Base-by-base conservation (phyloP, 2,329 filamentous ascomycete genomes). In the Apiospora pterosperma region DNA sequence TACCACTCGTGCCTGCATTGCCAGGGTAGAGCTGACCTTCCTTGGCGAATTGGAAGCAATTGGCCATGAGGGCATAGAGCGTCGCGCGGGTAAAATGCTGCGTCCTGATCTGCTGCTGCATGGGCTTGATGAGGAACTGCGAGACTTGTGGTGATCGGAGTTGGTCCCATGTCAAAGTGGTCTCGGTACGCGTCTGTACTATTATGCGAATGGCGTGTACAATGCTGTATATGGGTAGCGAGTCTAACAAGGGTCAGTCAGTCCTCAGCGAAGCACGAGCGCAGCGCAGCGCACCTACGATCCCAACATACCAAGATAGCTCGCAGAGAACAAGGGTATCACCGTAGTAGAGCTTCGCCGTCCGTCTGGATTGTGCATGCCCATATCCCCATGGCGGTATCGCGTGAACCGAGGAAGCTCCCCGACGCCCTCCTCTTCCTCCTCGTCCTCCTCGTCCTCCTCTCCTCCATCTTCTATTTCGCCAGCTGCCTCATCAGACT, bases 91-190 rank as follows among this genome's bases (percentile, higher is more conserved):
- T 94, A 76, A 97, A 95, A 77, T 97, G 92, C 62, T 91, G 88
- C 19, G 87, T 84, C 66, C 90, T 89, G 68, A 97, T 94, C 76
- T 95, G 91, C 75, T 96, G 91, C 77, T 96, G 93, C 82, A 97
- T 96, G 2, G 95, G 95, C 81, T 97, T 97, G 74, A 97, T 87
- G 39, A 98, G 85, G 76, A 98, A 98, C 75, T 97, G 94, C 19
- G 93, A 97, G 64, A 98, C 90, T 76, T 98, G 95, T 3, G 95
- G 95, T n/a, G 93, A 97, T 68, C 94, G 88, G 67, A 98, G 83
- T 76, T 98, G 95, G 69, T 98, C 95, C 94, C 94, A 98, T 19
- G 93, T 90, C 61, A 98, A 81, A 0, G 93, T 95, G 1, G 94
- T 97, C 80, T 98, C 95, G 77, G 93, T 97, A 74, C 92, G 89